These are phyloP conservation scores for Aegilops longissima DNA, from an alignment of 176 grass and related monocot species.

Conservation along the genomic window DNA sequence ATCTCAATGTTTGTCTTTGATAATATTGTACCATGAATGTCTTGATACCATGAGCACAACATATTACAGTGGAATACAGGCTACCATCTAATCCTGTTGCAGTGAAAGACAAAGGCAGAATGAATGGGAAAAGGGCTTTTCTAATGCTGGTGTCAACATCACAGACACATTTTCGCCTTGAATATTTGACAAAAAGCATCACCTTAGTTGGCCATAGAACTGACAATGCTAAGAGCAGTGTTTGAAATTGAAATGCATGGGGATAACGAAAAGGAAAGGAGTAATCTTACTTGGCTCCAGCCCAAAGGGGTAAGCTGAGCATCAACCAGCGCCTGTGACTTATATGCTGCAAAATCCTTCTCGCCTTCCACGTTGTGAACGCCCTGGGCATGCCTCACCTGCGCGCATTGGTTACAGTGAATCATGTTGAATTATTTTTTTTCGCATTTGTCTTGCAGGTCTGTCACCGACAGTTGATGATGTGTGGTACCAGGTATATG, in stretches of 20 bases:
- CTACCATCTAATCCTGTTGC: not conserved
- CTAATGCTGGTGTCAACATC: not conserved
- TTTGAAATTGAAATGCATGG: not conserved
- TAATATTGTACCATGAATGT: not conserved
- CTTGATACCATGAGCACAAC: not conserved
- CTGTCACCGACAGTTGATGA: not conserved
- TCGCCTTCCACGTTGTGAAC: conserved; percentile 87
- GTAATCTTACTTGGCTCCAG: conserved; percentile 55
- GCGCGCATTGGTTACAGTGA: not conserved
- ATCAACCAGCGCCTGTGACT: conserved; percentile 60
- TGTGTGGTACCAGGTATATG: conserved; percentile 62
- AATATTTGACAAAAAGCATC: not conserved
- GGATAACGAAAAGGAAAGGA: not conserved
- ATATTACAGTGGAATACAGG: not conserved
- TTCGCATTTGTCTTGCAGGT: not conserved
- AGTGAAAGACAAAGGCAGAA: not conserved
- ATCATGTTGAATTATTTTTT: not conserved
- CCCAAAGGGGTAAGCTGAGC: conserved; percentile 62
- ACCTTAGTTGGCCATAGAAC: not conserved
- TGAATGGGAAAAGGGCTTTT: not conserved
- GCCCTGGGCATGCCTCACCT: conserved; percentile 98
- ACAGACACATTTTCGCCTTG: not conserved
- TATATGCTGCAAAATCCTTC: conserved; percentile 51
- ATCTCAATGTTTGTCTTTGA: not conserved
- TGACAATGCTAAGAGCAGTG: not conserved